A percentile compares a stretch with the other conserved stretches of the same genome.
Evolutionary conservation across 108 stramenopile species (phyloP).

Genomic region (Bacterosira constricta): DNA sequence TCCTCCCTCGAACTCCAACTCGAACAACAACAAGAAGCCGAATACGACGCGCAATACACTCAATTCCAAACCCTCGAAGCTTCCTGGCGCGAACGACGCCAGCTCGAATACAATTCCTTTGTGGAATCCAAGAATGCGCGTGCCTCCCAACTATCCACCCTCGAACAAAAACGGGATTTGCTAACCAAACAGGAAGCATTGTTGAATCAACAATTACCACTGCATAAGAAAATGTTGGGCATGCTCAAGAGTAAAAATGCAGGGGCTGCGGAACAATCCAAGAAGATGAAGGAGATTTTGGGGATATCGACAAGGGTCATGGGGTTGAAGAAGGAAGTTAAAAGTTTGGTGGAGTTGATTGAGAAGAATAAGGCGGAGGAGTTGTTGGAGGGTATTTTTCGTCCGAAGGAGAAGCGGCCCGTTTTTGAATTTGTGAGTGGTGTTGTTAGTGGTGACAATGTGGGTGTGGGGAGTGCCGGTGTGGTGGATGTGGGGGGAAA

Average conservation of each 20-base stretch:
- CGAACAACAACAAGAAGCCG: slow-evolving; percentile 2
- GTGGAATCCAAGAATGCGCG: slow-evolving; percentile 2
- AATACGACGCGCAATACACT: slow-evolving; percentile 5
- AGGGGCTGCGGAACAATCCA: slow-evolving; percentile 22
- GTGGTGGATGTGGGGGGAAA: background rate
- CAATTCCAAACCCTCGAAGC: slow-evolving; percentile 15
- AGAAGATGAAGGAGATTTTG: slow-evolving; percentile 42
- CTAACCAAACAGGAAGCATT: slow-evolving; percentile 24
- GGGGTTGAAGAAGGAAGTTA: slow-evolving; percentile 41
- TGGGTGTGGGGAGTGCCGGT: background rate
- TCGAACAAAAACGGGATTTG: slow-evolving; percentile 30
- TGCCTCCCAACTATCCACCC: slow-evolving; percentile 16
- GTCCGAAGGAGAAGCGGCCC: slow-evolving; percentile 21
- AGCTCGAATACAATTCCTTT: slow-evolving; percentile 19
- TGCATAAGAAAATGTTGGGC: slow-evolving; percentile 40
- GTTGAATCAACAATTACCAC: slow-evolving; percentile 21
- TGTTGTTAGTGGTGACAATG: background rate
- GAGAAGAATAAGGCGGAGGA: slow-evolving; percentile 28
- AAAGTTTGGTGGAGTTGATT: slow-evolving; percentile 18
- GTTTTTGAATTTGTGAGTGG: too few relatives aligned
- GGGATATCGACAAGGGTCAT: slow-evolving; percentile 25
- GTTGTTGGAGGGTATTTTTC: slow-evolving; percentile 2
- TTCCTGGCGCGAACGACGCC: slow-evolving; percentile 22
- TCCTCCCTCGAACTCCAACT: slow-evolving; percentile 3
- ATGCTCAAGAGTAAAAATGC: slow-evolving; percentile 28